These are phyloP conservation scores for Colletotrichum chlorophyti DNA, from an alignment of 2,329 filamentous ascomycete species.

Conservation along the genomic window DNA sequence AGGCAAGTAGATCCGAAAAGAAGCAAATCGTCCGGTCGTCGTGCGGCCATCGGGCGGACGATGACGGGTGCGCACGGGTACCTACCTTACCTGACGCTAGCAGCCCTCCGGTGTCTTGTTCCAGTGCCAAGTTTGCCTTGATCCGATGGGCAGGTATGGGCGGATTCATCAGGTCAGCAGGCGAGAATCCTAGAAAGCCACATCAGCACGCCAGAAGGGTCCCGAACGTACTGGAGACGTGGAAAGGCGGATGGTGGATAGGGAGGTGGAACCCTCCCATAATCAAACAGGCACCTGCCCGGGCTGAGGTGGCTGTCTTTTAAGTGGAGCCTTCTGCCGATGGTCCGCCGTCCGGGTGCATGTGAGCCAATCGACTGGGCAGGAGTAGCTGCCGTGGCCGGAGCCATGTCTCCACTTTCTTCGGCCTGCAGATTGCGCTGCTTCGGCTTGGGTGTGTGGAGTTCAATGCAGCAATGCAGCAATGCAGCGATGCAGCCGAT, in stretches of 20 bases:
- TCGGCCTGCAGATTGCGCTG: background rate
- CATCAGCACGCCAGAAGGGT: constrained; percentile 3
- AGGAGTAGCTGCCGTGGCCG: constrained; percentile 5
- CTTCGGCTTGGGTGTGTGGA: background rate
- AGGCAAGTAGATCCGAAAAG: background rate
- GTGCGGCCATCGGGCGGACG: background rate
- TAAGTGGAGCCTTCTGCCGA: background rate
- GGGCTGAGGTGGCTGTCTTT: background rate
- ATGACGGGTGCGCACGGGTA: constrained; percentile 1
- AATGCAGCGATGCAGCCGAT: background rate
- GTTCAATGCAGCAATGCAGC: background rate
- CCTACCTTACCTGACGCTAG: no score
- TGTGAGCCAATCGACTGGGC: constrained; percentile 14
- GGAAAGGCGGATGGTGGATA: no score
- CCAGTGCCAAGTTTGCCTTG: no score
- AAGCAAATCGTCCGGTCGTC: background rate
- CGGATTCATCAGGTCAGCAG: background rate
- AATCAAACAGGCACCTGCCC: background rate
- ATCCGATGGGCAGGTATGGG: background rate
- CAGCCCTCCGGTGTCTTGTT: background rate
- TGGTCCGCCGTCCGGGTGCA: background rate
- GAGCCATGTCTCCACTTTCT: background rate
- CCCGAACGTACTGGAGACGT: background rate
- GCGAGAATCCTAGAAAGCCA: no score
- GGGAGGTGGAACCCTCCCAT: background rate